Conservation (phyloP, 2,329 filamentous ascomycete species). For the Xylaria sp. region DNA sequence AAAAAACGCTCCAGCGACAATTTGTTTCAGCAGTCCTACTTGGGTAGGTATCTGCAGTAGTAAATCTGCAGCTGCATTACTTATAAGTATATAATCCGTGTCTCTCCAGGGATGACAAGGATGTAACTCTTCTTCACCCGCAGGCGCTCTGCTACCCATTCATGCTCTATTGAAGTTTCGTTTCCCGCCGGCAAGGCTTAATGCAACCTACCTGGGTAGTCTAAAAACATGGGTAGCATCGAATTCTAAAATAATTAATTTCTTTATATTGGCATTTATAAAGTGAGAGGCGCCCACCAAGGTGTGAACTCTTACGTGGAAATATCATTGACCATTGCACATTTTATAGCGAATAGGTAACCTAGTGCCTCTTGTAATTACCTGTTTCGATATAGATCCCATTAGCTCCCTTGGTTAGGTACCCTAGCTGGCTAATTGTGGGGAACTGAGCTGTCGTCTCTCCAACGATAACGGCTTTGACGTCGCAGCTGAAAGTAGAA, state of each 20-base stretch:
- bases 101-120: too few species aligned
- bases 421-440: neutral
- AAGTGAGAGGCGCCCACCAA: neutral
- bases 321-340: neutral
- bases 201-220: neutral
- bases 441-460: constrained; percentile 34
- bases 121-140: too few species aligned
- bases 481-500: constrained; percentile 22
- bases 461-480: constrained; percentile 40
- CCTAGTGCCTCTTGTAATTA: neutral
- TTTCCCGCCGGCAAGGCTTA: neutral
- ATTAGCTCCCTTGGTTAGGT: neutral
- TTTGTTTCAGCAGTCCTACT: constrained; percentile 4
- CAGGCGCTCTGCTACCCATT: too few species aligned
- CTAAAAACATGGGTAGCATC: neutral
- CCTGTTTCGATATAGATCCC: neutral
- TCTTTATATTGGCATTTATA: neutral
- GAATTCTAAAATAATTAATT: neutral
- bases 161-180: neutral
- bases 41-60: neutral
- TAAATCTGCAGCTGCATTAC: neutral
- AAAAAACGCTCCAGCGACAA: neutral
- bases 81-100: neutral
- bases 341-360: neutral
- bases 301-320: neutral